Conservation (phyloP, 768 basidiomycete species). For the Lactarius tabidus region DNA sequence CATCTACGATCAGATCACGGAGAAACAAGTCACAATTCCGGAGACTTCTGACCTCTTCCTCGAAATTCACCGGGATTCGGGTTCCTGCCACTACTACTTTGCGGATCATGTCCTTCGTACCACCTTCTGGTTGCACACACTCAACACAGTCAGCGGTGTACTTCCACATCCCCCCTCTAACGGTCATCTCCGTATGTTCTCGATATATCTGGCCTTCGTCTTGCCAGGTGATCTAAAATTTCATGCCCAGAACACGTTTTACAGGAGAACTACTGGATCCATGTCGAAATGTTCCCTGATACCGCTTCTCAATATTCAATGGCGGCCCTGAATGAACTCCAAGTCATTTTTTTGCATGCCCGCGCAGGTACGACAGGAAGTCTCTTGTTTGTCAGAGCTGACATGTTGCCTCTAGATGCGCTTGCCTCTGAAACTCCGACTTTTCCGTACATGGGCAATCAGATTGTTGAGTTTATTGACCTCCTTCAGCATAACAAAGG, state of each 20-base stretch:
- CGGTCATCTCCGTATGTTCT: constrained; percentile 2
- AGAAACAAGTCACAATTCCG: neutral
- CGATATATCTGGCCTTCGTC: no score
- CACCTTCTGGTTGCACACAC: constrained; percentile 2
- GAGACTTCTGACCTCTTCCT: constrained; percentile 6
- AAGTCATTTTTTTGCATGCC: neutral
- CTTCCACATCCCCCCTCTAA: neutral
- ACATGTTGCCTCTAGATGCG: neutral
- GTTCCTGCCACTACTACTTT: constrained; percentile 7
- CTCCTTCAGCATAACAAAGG: neutral
- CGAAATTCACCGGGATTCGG: neutral
- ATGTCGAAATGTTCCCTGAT: neutral
- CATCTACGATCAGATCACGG: neutral
- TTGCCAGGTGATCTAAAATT: neutral
- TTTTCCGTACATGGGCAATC: neutral
- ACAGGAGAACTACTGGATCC: neutral
- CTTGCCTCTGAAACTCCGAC: neutral
- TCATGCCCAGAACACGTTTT: neutral
- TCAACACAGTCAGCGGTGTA: neutral
- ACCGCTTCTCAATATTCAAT: neutral
- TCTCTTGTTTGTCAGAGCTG: neutral
- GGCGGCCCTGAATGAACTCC: neutral
- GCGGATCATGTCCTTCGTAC: constrained; percentile 5
- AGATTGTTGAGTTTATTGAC: neutral
- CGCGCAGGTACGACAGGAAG: neutral